Percentiles rank a stretch among this genome's conserved stretches.
Evolutionary conservation across 257 asterid genomes (phyloP).

Genomic region (Nicotiana tomentosiformis): DNA sequence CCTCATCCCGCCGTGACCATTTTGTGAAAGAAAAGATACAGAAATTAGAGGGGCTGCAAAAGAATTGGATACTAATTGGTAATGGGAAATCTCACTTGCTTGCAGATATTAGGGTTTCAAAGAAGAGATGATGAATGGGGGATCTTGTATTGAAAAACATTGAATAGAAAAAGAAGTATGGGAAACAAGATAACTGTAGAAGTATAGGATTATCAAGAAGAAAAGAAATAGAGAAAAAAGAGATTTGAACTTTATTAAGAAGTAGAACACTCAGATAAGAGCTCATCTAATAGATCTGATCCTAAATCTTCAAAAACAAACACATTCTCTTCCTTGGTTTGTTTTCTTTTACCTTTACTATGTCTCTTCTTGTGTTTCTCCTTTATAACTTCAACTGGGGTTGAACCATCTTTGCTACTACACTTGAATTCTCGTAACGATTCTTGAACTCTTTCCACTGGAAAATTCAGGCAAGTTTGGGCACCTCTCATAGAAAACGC

Average conservation of each 20-base stretch:
- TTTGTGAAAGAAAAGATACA: too few species aligned
- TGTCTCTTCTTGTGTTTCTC: background rate
- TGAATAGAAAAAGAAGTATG: too few species aligned
- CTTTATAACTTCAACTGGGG: background rate
- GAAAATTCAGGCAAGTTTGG: background rate
- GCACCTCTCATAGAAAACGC: background rate
- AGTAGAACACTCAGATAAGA: background rate
- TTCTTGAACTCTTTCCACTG: background rate
- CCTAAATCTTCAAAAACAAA: conserved; percentile 3
- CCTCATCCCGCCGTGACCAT: too few species aligned
- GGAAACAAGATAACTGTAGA: too few species aligned
- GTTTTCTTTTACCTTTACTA: background rate
- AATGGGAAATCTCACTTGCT: too few species aligned
- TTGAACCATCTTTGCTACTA: background rate
- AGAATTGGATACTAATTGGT: too few species aligned
- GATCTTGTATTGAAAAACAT: too few species aligned
- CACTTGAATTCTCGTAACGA: background rate
- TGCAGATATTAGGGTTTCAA: too few species aligned
- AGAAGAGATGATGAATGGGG: too few species aligned
- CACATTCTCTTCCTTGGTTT: background rate
- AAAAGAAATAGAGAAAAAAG: too few species aligned
- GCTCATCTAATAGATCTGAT: conserved; percentile 26
- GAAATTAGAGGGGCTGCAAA: too few species aligned
- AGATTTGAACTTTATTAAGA: background rate
- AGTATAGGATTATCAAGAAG: too few species aligned